A percentile compares a stretch with the other conserved stretches of the same genome.
Conservation (phyloP, 1,284 basidiomycete genomes). For the Exobasidium cylindrosporum region DNA sequence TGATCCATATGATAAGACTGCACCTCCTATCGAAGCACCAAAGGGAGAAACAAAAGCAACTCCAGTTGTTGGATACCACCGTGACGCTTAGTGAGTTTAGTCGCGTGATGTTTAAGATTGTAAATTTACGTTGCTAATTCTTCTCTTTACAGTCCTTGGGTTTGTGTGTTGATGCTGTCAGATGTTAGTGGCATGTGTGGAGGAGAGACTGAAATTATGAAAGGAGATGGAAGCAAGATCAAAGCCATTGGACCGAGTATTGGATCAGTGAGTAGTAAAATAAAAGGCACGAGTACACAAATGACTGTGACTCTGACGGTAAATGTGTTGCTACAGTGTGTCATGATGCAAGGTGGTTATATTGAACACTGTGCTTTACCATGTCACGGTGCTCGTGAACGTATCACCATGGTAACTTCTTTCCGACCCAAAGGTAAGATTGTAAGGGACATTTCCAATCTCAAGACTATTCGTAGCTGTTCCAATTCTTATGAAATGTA, state of each 20-base stretch:
- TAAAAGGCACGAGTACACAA: background rate
- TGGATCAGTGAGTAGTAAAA: slow-evolving; percentile 20
- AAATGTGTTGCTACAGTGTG: slow-evolving; percentile 2
- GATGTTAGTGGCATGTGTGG: slow-evolving; percentile 38
- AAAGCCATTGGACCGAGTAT: slow-evolving; percentile 39
- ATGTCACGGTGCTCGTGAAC: slow-evolving; percentile 29
- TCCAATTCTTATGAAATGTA: slow-evolving; percentile 19
- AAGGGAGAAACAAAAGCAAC: slow-evolving; percentile 5
- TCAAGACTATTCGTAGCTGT: slow-evolving; percentile 33
- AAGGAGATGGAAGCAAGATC: slow-evolving; percentile 34
- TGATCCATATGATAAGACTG: slow-evolving; percentile 17
- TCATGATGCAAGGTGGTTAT: slow-evolving; percentile 40
- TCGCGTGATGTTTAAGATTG: background rate
- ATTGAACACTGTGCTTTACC: slow-evolving; percentile 41
- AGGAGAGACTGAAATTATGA: slow-evolving; percentile 40
- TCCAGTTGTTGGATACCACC: slow-evolving; percentile 20
- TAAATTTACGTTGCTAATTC: background rate
- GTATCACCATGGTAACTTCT: slow-evolving; percentile 48
- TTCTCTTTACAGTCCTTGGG: slow-evolving; percentile 23
- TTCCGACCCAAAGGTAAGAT: slow-evolving; percentile 34
- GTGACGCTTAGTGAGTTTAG: slow-evolving; percentile 21
- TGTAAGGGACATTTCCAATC: slow-evolving; percentile 28
- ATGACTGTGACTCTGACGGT: background rate
- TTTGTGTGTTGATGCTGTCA: slow-evolving; percentile 42
- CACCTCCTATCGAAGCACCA: background rate